Evolutionary conservation across 23 red algal species (phyloP), one percentile per base, ranked within the genome.

Genomic region (Cyanidiococcus yangmingshanensis): DNA sequence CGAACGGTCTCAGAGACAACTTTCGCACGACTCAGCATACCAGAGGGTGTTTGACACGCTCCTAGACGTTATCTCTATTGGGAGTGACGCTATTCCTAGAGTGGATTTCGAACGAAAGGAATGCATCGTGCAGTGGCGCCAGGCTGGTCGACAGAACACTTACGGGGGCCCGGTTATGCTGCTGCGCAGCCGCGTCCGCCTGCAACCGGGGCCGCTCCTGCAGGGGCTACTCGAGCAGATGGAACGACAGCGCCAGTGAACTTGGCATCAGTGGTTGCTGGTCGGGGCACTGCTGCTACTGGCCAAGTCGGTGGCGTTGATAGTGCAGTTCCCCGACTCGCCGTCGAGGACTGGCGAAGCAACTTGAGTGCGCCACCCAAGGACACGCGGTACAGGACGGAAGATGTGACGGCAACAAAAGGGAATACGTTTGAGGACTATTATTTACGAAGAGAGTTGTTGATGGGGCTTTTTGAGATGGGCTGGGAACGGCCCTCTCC

Each of bases 341-440:
- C 7, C 12, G 45, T 54, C 45, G 45, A 54, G 63, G 63, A 71
- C 63, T 71, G 63, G 63, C 63, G 63, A 2, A 7, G 32, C 12
- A 35, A 25, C n/a, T 29, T 71, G 16, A 7, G 32, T 12, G 63
- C 63, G 7, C 63, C 63, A 29, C 63, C 63, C 63, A 35, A 25
- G 63, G 63, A 71, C 63, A 71, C 63, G 63, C 63, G 63, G 15
- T 71, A 71, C 32, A 12, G 63, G 16, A 96, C 92, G 58, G 74
- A 86, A 37, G 92, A 96, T 59, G 92, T 96, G 41, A 96, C 92
- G 34, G 88, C 85, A 27, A 96, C 92, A 33, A 88, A 80, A 27
- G 92, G 92, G 39, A 90, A 89, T n/a, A 87, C 86, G 18, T 96
- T 96, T 67, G 84, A 84, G 57, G 92, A 96, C 76, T 96, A 96